A percentile compares a stretch with the other conserved stretches of the same genome.
Evolutionary conservation across 2,329 filamentous ascomycete genomes (phyloP).

Genomic region (Claviceps africana): DNA sequence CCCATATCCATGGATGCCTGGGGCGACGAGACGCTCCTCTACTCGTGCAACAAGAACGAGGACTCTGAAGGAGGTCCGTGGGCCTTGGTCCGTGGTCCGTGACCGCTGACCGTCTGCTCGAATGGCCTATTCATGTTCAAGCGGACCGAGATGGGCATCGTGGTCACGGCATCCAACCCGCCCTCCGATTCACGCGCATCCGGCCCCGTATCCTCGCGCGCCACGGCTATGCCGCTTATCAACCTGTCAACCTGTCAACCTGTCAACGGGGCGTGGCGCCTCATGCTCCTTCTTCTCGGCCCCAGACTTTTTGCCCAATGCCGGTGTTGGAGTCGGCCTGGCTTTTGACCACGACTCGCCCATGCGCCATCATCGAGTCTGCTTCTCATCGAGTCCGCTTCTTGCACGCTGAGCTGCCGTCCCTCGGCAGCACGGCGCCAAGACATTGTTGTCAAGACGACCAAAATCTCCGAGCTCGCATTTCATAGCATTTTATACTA

Average conservation of each 20-base stretch:
- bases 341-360: slow-evolving; percentile 6
- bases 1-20: neutral
- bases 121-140: neutral
- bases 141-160: neutral
- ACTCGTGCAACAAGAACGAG: neutral
- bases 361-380: neutral
- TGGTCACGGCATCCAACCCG: neutral
- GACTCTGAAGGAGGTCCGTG: neutral
- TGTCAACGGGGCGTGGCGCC: neutral
- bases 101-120: neutral
- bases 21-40: neutral
- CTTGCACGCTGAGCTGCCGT: neutral
- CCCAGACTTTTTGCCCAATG: neutral
- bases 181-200: neutral
- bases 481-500: neutral
- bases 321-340: slow-evolving; percentile 1
- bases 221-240: neutral
- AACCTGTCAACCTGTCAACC: neutral
- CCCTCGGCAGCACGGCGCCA: neutral
- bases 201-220: neutral
- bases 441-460: neutral
- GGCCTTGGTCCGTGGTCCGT: too few relatives aligned
- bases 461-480: neutral
- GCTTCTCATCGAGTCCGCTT: too few relatives aligned
- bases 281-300: neutral